phyloP scores from a whole-genome alignment of 768 basidiomycete species.

The Naganishia onofrii region DNA sequence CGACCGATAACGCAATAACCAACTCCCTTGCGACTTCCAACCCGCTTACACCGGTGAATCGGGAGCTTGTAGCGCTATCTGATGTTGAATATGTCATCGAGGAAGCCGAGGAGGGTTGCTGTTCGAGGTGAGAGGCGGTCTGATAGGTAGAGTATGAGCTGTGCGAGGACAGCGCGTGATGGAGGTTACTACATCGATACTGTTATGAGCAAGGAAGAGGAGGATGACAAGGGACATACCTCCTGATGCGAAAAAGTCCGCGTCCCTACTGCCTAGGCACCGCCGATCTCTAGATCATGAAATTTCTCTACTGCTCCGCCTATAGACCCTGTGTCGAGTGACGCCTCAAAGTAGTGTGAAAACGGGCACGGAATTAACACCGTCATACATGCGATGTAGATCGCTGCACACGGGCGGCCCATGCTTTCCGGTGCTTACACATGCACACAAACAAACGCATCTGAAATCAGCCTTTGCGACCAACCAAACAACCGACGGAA shows the following conservation, averaged over 20 bases:
- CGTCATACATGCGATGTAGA: constrained; percentile 82
- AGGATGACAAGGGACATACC: constrained; percentile 38
- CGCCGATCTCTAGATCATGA: background rate
- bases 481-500: no score
- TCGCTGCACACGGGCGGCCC: constrained; percentile 81
- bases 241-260: constrained; percentile 54
- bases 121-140: constrained; percentile 86
- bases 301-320: background rate
- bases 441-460: no score
- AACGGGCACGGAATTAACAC: constrained; percentile 96
- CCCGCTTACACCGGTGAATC: constrained; percentile 96
- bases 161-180: no score
- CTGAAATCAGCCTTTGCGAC: no score
- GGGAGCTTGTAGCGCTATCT: constrained; percentile 97
- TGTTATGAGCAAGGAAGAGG: no score
- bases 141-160: constrained; percentile 90
- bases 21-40: constrained; percentile 91
- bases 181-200: no score
- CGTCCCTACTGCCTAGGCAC: constrained; percentile 29
- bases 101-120: constrained; percentile 88
- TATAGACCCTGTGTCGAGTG: background rate
- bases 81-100: constrained; percentile 97
- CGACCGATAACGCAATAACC: constrained; percentile 84
- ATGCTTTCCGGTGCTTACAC: constrained; percentile 96
- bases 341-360: constrained; percentile 58